Evolutionary conservation across 176 grass and related monocot genomes (phyloP).

Genomic region (Phoenix roebelenii): DNA sequence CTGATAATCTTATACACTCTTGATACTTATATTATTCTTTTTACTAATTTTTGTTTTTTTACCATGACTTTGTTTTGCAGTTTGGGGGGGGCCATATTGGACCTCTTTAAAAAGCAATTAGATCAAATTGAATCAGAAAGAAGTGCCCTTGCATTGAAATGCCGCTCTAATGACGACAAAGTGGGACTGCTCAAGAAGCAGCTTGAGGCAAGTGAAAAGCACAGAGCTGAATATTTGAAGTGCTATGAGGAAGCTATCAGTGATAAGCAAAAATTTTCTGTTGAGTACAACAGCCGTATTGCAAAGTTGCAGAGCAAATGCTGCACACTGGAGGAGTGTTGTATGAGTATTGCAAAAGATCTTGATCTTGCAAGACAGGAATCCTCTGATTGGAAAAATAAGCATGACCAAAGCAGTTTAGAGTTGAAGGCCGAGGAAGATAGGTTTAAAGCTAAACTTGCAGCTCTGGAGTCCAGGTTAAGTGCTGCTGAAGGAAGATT

Average conservation of each 20-base stretch:
- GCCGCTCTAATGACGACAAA: conserved; percentile 55
- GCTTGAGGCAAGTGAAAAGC: conserved; percentile 50
- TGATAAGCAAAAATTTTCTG: conserved; percentile 57
- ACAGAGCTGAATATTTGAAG: conserved; percentile 70
- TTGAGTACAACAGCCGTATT: conserved; percentile 47
- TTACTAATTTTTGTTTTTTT: background rate
- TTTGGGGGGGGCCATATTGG: conserved; percentile 65
- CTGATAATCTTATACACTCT: too few relatives aligned
- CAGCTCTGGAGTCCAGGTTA: conserved; percentile 41
- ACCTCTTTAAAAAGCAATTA: conserved; percentile 59
- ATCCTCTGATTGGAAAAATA: conserved; percentile 52
- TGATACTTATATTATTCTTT: background rate
- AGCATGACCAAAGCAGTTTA: conserved; percentile 42
- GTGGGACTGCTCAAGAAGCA: conserved; percentile 61
- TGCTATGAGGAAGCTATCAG: conserved; percentile 45
- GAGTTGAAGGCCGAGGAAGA: conserved; percentile 35
- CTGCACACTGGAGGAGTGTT: conserved; percentile 57
- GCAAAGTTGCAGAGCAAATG: conserved; percentile 60
- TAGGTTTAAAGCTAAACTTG: conserved; percentile 26
- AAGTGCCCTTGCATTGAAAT: conserved; percentile 55
- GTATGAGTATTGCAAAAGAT: conserved; percentile 46
- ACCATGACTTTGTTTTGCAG: conserved; percentile 20
- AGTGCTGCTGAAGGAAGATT: conserved; percentile 49
- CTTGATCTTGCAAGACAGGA: conserved; percentile 43
- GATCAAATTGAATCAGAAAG: conserved; percentile 58